A percentile compares a stretch with the other conserved stretches of the same genome.
phyloP scores from a whole-genome alignment of 805 yeast species.

The Monosporozyma aquatica region DNA sequence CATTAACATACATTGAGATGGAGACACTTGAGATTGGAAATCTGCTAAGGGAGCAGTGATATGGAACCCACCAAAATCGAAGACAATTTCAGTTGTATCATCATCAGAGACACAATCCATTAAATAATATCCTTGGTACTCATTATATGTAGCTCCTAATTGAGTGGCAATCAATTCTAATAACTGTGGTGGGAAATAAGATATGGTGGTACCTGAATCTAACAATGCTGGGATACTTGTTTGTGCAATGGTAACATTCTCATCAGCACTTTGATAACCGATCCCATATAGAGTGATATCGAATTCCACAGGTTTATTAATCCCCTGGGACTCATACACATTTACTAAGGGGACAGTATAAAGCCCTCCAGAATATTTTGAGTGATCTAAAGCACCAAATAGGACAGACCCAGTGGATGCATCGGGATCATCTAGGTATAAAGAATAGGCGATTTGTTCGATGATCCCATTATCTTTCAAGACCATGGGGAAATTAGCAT shows the following conservation, averaged over 20 bases:
- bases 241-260: slow-evolving; percentile 19
- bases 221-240: slow-evolving; percentile 33
- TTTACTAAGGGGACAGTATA: slow-evolving; percentile 26
- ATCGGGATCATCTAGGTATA: slow-evolving; percentile 41
- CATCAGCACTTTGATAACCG: slow-evolving; percentile 17
- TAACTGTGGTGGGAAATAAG: slow-evolving; percentile 36
- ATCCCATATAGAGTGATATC: slow-evolving; percentile 30
- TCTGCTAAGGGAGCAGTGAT: slow-evolving; percentile 41
- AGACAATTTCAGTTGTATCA: slow-evolving; percentile 31
- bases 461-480: slow-evolving; percentile 31
- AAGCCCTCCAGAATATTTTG: slow-evolving; percentile 31
- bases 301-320: slow-evolving; percentile 18
- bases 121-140: slow-evolving; percentile 36
- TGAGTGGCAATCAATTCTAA: slow-evolving; percentile 30
- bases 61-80: slow-evolving; percentile 51
- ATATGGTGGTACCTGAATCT: slow-evolving; percentile 36
- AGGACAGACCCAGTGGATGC: slow-evolving; percentile 37
- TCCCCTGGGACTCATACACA: slow-evolving; percentile 8
- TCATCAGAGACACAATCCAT: slow-evolving; percentile 36
- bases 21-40: slow-evolving; percentile 21
- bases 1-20: slow-evolving; percentile 38
- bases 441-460: slow-evolving; percentile 30
- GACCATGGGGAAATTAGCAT: slow-evolving; percentile 13
- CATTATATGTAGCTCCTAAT: slow-evolving; percentile 38
- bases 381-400: slow-evolving; percentile 35